Evolutionary conservation across 1,139 yeast species (phyloP), one percentile per base, ranked within the genome.

Genomic region (Blastobotrys serpentis): DNA sequence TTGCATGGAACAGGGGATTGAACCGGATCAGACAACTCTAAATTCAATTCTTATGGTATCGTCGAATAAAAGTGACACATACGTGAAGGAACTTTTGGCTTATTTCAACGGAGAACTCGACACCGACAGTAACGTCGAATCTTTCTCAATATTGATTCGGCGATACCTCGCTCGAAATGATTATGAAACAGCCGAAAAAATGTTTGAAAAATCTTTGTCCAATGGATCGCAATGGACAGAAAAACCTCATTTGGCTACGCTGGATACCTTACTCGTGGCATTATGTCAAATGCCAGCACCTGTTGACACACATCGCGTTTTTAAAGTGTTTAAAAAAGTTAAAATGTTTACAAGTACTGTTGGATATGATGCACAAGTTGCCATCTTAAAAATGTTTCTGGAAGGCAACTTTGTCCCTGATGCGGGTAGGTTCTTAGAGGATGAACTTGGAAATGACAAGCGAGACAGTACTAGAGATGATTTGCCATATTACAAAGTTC

Each of bases 401-500:
- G 64, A 69, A 4, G 73, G 71, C 1, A 76, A 77, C 38, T 74
- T 69, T 49, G 74, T 79, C 4, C 82, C 80, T 2, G 87, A 83
- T 60, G 77, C 78, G 2, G 76, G 81, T 18, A 79, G 76, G 52
- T 72, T 83, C 56, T 66, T 86, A 57, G 73, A 76, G 42, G 71
- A 83, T 49, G 90, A 85, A 61, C 70, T 82, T 45, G 68, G 71
- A 2, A 50, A 54, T 7, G 83, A 83, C 1, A 59, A 65, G 26
- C 69, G 79, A 18, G 67, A 70, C n/a, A 67, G 56, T 1, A 62
- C 69, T 33, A 67, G 63, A 26, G 58, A 48, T 39, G 54, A 46
- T 51, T 30, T 65, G 53, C 52, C 62, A 6, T 57, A 57, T 47
- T 60, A 58, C 10, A 56, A 62, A 36, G 69, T 71, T 49, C 66